Conservation (phyloP, 352 stramenopile species). For the Aphanomyces euteiches region DNA sequence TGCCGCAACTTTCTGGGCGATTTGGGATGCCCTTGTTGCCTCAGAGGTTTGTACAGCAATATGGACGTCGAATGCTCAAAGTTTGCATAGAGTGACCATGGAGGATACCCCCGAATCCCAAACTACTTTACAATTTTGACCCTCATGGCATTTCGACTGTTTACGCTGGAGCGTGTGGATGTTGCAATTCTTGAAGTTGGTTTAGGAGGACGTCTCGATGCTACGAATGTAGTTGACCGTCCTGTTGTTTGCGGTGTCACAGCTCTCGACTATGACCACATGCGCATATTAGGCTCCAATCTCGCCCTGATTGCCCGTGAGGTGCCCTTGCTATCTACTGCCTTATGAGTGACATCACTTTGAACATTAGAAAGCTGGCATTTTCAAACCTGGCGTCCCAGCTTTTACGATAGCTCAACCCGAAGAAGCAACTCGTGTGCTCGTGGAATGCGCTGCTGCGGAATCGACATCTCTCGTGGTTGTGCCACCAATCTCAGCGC, state of each 20-base stretch:
- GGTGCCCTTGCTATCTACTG: background rate
- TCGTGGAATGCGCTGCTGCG: constrained; percentile 55
- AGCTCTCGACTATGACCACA: constrained; percentile 97
- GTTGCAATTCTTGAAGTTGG: constrained; percentile 97
- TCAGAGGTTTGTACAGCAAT: background rate
- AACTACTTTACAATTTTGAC: constrained; percentile 99
- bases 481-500: constrained; percentile 45
- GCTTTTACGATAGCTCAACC: constrained; percentile 82
- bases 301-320: constrained; percentile 91
- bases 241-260: constrained; percentile 94
- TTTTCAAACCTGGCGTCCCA: constrained; percentile 92
- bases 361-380: constrained; percentile 87
- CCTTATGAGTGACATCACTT: too few relatives aligned
- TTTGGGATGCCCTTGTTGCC: constrained; percentile 47
- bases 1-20: constrained; percentile 60
- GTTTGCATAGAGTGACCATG: background rate
- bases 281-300: constrained; percentile 92
- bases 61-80: too few relatives aligned
- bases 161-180: constrained; percentile 81
- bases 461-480: constrained; percentile 43
- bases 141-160: constrained; percentile 88
- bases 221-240: constrained; percentile 93
- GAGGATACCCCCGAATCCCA: constrained; percentile 78
- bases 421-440: constrained; percentile 53
- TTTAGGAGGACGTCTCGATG: constrained; percentile 95